A percentile compares a stretch with the other conserved stretches of the same genome.
These are phyloP conservation scores for Lactifluus pinguis DNA, from an alignment of 768 basidiomycete genomes.

Conservation along the genomic window DNA sequence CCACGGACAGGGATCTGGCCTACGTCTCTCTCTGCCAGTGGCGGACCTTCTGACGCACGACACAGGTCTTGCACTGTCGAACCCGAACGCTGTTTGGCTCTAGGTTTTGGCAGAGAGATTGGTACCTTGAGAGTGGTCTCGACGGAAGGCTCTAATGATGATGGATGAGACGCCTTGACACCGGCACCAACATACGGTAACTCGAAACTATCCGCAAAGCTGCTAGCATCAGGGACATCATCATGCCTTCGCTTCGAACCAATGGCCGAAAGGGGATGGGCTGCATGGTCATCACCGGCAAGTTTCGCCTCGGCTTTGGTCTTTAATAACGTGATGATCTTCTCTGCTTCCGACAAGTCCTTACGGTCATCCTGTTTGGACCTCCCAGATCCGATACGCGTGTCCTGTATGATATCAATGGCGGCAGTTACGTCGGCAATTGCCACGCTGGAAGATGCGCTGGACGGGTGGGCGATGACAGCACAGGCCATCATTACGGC, in stretches of 20 bases:
- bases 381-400: constrained; percentile 20
- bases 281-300: constrained; percentile 11
- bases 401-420: constrained; percentile 35
- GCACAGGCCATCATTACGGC: constrained; percentile 56
- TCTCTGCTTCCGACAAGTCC: constrained; percentile 27
- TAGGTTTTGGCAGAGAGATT: neutral
- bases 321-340: constrained; percentile 13
- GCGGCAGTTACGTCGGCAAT: constrained; percentile 38
- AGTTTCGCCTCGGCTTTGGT: constrained; percentile 32
- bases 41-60: neutral
- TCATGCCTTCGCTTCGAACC: constrained; percentile 39
- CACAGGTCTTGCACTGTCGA: neutral
- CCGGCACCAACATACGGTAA: constrained; percentile 36
- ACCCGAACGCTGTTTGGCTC: constrained; percentile 5
- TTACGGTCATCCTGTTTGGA: constrained; percentile 29
- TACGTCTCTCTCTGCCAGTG: neutral
- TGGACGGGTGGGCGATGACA: constrained; percentile 43
- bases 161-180: constrained; percentile 19
- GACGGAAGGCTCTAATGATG: neutral
- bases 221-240: constrained; percentile 30
- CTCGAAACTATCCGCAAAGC: constrained; percentile 28
- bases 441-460: constrained; percentile 40
- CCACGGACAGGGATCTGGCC: constrained; percentile 13
- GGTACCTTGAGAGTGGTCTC: constrained; percentile 4
- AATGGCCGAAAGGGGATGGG: constrained; percentile 17